Base-by-base conservation (phyloP, 352 stramenopile genomes). In the Phytophthora kernoviae region DNA sequence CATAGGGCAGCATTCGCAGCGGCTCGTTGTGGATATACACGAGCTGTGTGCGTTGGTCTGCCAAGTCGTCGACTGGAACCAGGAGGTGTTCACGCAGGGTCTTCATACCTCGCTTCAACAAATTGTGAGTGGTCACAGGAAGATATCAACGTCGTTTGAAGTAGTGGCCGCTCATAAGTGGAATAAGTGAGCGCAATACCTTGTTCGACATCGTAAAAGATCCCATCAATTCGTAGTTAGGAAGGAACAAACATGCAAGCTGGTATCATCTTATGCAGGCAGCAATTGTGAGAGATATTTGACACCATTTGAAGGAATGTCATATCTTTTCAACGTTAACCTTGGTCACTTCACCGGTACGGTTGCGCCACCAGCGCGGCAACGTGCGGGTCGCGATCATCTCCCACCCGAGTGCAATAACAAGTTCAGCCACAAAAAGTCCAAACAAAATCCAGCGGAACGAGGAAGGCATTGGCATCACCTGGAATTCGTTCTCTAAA, bases 401-500 rank as follows among this genome's bases (percentile, higher is more conserved):
- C 27, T 77, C 68, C 63, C 68, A 73, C 7, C 21, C 22, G 22
- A 70, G 10, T 0, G 58, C n/a, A 1, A 53, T 20, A 4, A 60
- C 33, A 7, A 78, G 58, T 30, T 79, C 48, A 12, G 39, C 65
- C 4, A 61, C 20, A 46, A 77, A 84, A 37, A 84, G 57, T 18
- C 44, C 58, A 0, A 81, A 47, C 55, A 84, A 65, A 40, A 43
- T 68, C 49, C 53, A 67, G 40, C 72, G 75, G 61, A 75, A 76
- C 17, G 51, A 42, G 9, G 39, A 49, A 1, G 71, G 54, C 30
- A 84, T 58, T 11, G 58, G 55, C 52, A 81, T 47, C 17, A 71
- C 59, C 57, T 84, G 71, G 54, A 84, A 84, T n/a, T 54, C 39
- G 43, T 55, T 34, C 10, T 68, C 45, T 39, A 84, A 54, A 1